Base-by-base conservation (phyloP, 2,329 filamentous ascomycete genomes). In the Exophiala xenobiotica region DNA sequence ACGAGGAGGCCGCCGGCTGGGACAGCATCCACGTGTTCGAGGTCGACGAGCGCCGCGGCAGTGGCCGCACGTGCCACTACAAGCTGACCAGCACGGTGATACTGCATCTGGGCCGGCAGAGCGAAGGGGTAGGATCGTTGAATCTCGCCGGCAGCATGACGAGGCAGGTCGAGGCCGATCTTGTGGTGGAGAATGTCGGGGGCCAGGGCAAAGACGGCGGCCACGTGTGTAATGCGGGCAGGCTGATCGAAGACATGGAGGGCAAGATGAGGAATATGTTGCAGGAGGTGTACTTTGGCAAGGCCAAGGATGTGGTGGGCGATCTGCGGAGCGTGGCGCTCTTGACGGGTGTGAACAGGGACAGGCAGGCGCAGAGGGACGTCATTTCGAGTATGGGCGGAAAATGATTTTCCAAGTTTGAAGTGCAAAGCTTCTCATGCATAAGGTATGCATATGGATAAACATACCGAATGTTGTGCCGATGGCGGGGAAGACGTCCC, bases 1-100 rank as follows among this genome's bases (percentile, higher is more conserved):
- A 41, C 1, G 33, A 51, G 23, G 52, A 54, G 11, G 31, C 31
- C 26, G 91, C 90, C 52, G 86, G 90, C 49, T 99, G 93, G 93
- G 93, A 99, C 74, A 95, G 89, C 60, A 97, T 99, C 68, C 93
- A 99, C 75, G 93, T 99, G 61, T 95, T 99, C 70, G 93, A 99
- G 71, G 90, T 92, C 53, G 90, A 90, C 64, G 93, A 99, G 70
- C 87, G 90, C 60, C 37, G 56, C 29, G 50, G 56, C 44, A 46
- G 43, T 24, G 90, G 89, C 60, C 86, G 93, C 59, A 88, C 84
- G 61, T 91, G 90, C 53, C 92, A 96, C 74, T 99, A 99, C 80
- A 96, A 96, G 74, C 85, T 99, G 60, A 99, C 93, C 0, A 95
- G 88, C 60, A 99, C 93, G 4, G 92, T 99, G 42, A 97, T 99